These are phyloP conservation scores for Trichoderma oligosporum DNA, from an alignment of 2,329 filamentous ascomycete genomes.

Conservation along the genomic window DNA sequence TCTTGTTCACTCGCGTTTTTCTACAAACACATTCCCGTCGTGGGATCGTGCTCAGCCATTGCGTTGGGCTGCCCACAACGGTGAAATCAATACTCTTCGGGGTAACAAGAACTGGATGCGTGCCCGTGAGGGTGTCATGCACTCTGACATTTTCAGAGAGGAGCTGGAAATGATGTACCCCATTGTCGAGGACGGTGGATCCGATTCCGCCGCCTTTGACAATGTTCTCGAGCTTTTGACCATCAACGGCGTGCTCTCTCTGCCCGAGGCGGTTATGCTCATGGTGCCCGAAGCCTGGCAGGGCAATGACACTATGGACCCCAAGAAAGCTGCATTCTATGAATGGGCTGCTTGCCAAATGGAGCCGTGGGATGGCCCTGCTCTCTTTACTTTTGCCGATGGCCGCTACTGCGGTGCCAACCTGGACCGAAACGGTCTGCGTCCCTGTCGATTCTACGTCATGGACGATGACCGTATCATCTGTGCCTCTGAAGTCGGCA, in stretches of 20 bases:
- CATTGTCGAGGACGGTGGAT: conserved; percentile 93
- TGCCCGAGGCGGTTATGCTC: conserved; percentile 95
- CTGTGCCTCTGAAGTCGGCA: conserved; percentile 93
- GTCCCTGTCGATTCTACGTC: conserved; percentile 94
- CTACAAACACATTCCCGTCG: conserved; percentile 95
- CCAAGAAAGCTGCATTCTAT: conserved; percentile 94
- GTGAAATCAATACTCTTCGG: conserved; percentile 95
- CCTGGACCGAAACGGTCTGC: conserved; percentile 89
- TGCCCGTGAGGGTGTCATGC: conserved; percentile 89
- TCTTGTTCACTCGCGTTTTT: conserved; percentile 94
- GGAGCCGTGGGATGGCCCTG: conserved; percentile 97
- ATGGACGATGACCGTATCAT: conserved; percentile 96
- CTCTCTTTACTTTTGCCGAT: conserved; percentile 94
- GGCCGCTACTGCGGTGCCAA: conserved; percentile 96
- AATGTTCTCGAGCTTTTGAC: conserved; percentile 91
- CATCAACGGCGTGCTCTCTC: conserved; percentile 91
- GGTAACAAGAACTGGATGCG: conserved; percentile 99
- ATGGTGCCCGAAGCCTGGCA: conserved; percentile 99
- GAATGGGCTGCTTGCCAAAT: conserved; percentile 98
- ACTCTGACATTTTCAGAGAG: conserved; percentile 86
- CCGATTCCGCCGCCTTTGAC: conserved; percentile 94
- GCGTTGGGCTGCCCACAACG: conserved; percentile 96
- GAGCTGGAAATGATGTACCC: conserved; percentile 89
- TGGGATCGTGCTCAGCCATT: conserved; percentile 97
- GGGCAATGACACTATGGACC: conserved; percentile 86